phyloP scores from a whole-genome alignment of 1,284 basidiomycete species.

The Ganoderma resinaceum region DNA sequence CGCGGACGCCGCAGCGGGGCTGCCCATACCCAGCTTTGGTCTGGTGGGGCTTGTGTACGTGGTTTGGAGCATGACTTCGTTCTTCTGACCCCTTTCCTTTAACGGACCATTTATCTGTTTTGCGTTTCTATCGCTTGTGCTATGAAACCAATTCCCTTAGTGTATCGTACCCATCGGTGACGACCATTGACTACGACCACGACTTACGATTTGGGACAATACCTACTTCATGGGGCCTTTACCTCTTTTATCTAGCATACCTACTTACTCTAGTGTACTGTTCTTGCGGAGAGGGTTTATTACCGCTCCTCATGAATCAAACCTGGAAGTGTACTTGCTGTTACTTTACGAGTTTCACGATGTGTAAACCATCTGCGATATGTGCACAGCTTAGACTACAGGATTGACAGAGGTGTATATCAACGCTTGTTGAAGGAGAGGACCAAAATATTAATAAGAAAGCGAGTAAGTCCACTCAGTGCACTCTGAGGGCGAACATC shows the following conservation, averaged over 20 bases:
- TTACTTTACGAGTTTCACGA: background rate
- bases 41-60: constrained; percentile 27
- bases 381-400: background rate
- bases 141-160: background rate
- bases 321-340: background rate
- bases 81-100: constrained; percentile 5
- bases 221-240: background rate
- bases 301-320: too few species aligned
- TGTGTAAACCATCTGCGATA: background rate
- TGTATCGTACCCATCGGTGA: constrained; percentile 1
- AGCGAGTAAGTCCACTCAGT: too few species aligned
- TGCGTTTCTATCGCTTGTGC: background rate
- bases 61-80: constrained; percentile 21
- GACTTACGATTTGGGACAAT: background rate
- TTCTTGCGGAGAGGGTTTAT: too few species aligned
- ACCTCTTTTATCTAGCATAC: background rate
- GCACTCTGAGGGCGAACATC: background rate
- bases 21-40: constrained; percentile 18
- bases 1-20: constrained; percentile 35
- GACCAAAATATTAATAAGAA: too few species aligned
- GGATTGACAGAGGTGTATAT: too few species aligned
- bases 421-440: too few species aligned
- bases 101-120: background rate
- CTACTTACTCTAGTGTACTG: background rate
- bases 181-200: background rate